phyloP scores from a whole-genome alignment of 2,329 filamentous ascomycete species.

The Venturia effusa region DNA sequence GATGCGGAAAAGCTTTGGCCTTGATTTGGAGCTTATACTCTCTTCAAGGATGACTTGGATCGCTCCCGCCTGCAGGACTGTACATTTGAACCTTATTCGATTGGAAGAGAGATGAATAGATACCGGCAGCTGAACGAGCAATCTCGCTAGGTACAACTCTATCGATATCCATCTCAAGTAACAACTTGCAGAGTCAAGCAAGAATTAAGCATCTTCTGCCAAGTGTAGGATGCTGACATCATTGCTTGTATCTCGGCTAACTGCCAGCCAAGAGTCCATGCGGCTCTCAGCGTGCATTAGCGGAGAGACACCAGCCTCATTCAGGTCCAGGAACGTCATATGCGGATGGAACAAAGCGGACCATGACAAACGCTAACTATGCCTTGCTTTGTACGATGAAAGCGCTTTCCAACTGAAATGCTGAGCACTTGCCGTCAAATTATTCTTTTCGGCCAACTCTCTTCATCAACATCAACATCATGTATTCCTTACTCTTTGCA shows the following conservation, averaged over 20 bases:
- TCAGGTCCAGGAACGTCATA: constrained; percentile 3
- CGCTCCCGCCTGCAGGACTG: no score
- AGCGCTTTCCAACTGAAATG: background rate
- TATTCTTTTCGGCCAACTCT: background rate
- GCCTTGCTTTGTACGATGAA: background rate
- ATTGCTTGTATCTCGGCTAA: background rate
- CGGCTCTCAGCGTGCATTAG: background rate
- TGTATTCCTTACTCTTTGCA: background rate
- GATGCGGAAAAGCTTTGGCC: no score
- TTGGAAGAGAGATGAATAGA: no score
- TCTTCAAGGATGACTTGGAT: no score
- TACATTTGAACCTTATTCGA: no score
- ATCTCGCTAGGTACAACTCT: no score
- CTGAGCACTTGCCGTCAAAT: background rate
- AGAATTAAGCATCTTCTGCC: no score
- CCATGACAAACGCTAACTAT: background rate
- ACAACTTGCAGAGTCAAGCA: no score
- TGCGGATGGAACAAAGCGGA: background rate
- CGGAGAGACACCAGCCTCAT: background rate
- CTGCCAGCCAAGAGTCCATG: background rate
- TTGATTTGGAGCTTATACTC: no score
- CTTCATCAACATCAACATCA: background rate
- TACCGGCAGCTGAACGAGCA: no score
- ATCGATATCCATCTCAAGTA: no score
- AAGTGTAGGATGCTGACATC: background rate